Base-by-base conservation (phyloP, 441 rosid species). In the Jatropha podagrica region DNA sequence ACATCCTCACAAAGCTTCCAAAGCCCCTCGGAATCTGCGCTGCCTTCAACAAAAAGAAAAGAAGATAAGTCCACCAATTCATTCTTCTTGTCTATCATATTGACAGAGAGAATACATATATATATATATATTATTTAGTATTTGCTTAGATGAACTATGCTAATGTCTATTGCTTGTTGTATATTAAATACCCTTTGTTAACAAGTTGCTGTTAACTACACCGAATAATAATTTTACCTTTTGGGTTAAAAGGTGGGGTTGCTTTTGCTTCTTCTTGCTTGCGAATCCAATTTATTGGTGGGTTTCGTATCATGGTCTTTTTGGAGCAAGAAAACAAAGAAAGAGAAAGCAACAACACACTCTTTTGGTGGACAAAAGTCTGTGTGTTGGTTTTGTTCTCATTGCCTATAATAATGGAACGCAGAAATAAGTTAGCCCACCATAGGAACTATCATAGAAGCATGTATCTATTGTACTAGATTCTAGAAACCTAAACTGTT, bases 11-110 rank as follows among this genome's bases (percentile, higher is more conserved):
- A 62, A 8, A 67, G 72, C 17, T 78, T 75, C 7, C 71, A 26
- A 37, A 51, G 32, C 26, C 64, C 65, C 76, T 85, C 90, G 0
- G 92, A 87, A 77, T 89, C 93, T 61, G 87, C 93, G 23, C 81
- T 77, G 26, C 83, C 88, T 76, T 89, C 93, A 0, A 83, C 52
- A 3, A 83, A 83, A 75, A 86, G 77, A 81, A 80, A 85, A 14
- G 85, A 77, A 61, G 90, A 85, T 23, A 85, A 56, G 17, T 86
- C 91, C 67, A 80, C 38, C 5, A 46, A 59, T 51, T 41, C 78
- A 17, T 58, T 74, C 26, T 69, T 76, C 65, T 42, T 77, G 42
- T 63, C 77, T 73, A 65, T 72, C 26, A 13, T 15, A 38, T 15
- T 54, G 68, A 52, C 18, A 13, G n/a, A 44, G 59, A 23, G 17